Base-by-base conservation (phyloP, 2,329 filamentous ascomycete genomes). In the Colletotrichum truncatum region DNA sequence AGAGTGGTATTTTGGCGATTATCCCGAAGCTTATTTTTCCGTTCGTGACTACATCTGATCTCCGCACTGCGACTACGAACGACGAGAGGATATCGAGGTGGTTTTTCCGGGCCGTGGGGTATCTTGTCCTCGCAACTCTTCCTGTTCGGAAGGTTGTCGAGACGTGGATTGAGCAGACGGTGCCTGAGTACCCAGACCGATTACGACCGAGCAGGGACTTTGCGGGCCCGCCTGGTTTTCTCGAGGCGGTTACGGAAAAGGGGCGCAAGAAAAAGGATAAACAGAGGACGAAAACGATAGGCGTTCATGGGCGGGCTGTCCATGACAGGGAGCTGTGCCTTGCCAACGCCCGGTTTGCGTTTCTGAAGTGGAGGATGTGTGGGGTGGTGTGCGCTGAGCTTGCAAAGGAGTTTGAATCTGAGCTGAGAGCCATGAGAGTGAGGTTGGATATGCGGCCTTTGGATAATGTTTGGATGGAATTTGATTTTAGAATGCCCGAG, bases 321-420 rank as follows among this genome's bases (percentile, higher is more conserved):
- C 59, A 62, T n/a, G 10, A 39, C 21, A 56, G 21, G 11, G 59
- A 62, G 30, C 3, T 41, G 32, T 62, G 52, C 6, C 28, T 62
- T 25, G 18, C 16, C 16, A 57, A 62, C 11, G 59, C 59, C 2
- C 25, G 14, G 6, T 23, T 41, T 16, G 41, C 59, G 11, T 62
- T 62, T 16, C 28, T 36, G 8, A 53, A 41, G 10, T 66, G 63
- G 63, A 43, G 11, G 4, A 14, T 43, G 6, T 32, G 48, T 7
- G 63, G 57, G 1, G 12, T n/a, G 3, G 23, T 61, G 10, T 28
- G 28, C 6, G 11, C 3, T 2, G 23, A 48, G 1, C 7, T 45
- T 2, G 38, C 26, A 1, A 11, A 1, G 5, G 52, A 57, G 6
- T 57, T 57, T 6, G 25, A 57, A 16, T 3, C 12, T 2, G 16